A percentile compares a stretch with the other conserved stretches of the same genome.
Evolutionary conservation across 495 filamentous ascomycete genomes (phyloP).

Genomic region (Glutinoglossum americanum): DNA sequence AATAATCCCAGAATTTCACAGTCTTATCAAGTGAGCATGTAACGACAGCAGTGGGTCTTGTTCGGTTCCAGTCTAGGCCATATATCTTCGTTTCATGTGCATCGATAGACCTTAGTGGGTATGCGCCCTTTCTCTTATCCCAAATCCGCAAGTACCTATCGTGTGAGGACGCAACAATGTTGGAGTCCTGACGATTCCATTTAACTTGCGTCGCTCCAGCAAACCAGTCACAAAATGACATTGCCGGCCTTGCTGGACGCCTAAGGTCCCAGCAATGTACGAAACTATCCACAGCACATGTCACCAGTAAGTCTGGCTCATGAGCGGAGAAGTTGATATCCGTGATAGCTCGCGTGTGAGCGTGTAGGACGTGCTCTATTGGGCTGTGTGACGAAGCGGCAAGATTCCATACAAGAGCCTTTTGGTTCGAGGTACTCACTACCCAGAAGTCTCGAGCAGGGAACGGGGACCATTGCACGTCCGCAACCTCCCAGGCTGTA

Average conservation of each 20-base stretch:
- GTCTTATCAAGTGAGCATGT: constrained; percentile 85
- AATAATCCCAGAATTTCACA: constrained; percentile 88
- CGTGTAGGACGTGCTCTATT: constrained; percentile 79
- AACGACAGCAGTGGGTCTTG: constrained; percentile 41
- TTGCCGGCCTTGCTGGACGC: constrained; percentile 44
- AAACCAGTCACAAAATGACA: constrained; percentile 84
- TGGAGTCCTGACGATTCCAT: constrained; percentile 69
- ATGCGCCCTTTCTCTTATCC: constrained; percentile 67
- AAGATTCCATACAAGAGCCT: constrained; percentile 88
- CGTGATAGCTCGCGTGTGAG: constrained; percentile 75
- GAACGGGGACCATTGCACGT: constrained; percentile 96
- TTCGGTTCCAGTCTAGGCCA: constrained; percentile 84
- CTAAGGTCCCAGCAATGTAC: constrained; percentile 88
- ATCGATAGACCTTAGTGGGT: constrained; percentile 59
- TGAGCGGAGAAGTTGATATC: constrained; percentile 95
- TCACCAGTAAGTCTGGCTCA: constrained; percentile 72
- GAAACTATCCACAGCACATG: constrained; percentile 82
- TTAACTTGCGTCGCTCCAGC: constrained; percentile 92
- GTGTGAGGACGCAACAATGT: constrained; percentile 78
- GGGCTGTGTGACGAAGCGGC: constrained; percentile 23
- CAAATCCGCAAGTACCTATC: constrained; percentile 72
- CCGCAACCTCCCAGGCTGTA: constrained; percentile 88
- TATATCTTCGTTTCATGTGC: constrained; percentile 95
- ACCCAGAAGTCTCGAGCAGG: constrained; percentile 81
- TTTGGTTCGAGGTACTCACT: constrained; percentile 81